Base-by-base conservation (phyloP, 257 asterid genomes). In the Solanum paucissectum region DNA sequence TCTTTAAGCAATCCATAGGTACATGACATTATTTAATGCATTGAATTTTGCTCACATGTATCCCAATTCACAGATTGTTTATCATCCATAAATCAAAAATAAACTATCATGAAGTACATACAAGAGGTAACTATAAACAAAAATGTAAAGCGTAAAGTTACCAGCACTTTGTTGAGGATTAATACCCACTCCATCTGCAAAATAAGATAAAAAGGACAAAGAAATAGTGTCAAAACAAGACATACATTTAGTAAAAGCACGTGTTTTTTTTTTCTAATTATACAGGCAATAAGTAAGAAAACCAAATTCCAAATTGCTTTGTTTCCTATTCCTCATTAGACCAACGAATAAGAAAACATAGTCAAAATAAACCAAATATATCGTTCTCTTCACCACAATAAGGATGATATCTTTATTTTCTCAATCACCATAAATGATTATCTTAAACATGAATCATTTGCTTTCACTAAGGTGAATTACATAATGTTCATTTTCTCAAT, bases 131-230 rank as follows among this genome's bases (percentile, higher is more conserved):
- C 32, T 5, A 20, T 74, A 83, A 88, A 40, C 40, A 85, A 27
- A 21, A 69, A 37, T 83, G 60, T 16, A 58, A 62, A 86, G 44
- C 36, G 23, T 12, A 13, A 83, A 88, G 86, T 44, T 91, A 96
- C 99, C 99, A 94, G 99, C 99, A 94, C 98, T 95, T 89, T 96
- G 99, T 66, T 96, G 98, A 86, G 98, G 99, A 92, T 94, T 96
- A 87, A 96, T 96, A 90, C 98, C 99, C 58, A 96, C 98, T 86
- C 99, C 99, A 94, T 95, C 99, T 96, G 94, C 85, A 33, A 49
- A 34, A 72, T 25, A 83, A 68, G 71, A 71, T 13, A 8, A 33
- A 46, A 83, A 29, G 23, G 34, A 58, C 85, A 6, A 14, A 79
- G 23, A 85, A 68, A 84, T 11, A 16, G 16, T 14, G 69, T 82